Conservation (phyloP, 2,329 filamentous ascomycete species). For the Akanthomyces lecanii region DNA sequence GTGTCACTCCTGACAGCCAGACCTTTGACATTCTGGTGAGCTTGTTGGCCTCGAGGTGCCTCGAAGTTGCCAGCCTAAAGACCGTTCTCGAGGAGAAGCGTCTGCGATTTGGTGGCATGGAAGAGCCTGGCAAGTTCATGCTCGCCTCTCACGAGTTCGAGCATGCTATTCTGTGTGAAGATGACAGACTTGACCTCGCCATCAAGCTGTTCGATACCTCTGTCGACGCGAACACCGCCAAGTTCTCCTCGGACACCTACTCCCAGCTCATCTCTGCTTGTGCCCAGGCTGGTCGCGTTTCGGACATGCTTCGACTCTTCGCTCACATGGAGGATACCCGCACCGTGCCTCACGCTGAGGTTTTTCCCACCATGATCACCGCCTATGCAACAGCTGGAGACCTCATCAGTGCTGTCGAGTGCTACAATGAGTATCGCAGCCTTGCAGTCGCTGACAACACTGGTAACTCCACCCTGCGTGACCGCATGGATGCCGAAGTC, state of each 20-base stretch:
- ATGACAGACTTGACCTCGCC: constrained; percentile 80
- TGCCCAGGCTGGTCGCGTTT: constrained; percentile 72
- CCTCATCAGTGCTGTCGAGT: constrained; percentile 81
- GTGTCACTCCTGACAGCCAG: constrained; percentile 72
- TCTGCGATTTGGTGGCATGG: constrained; percentile 78
- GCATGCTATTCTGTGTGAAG: constrained; percentile 78
- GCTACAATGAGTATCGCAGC: constrained; percentile 90
- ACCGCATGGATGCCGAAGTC: constrained; percentile 75
- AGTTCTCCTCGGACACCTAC: constrained; percentile 79
- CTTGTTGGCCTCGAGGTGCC: constrained; percentile 72
- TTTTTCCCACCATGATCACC: constrained; percentile 93
- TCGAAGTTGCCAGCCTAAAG: constrained; percentile 73
- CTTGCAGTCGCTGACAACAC: constrained; percentile 81
- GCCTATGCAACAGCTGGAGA: constrained; percentile 81
- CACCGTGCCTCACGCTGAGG: constrained; percentile 69
- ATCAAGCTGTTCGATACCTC: constrained; percentile 82
- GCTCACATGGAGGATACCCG: constrained; percentile 83
- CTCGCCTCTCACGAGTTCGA: constrained; percentile 84
- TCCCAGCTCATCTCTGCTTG: constrained; percentile 82
- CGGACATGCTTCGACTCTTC: constrained; percentile 87
- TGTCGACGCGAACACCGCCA: constrained; percentile 54
- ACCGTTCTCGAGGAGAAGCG: constrained; percentile 74
- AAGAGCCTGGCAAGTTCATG: constrained; percentile 80
- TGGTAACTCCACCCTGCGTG: constrained; percentile 62
- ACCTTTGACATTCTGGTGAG: constrained; percentile 88